Percentiles rank a stretch among this genome's conserved stretches.
phyloP scores from a whole-genome alignment of 108 stramenopile species.

The Seminavis robusta region DNA sequence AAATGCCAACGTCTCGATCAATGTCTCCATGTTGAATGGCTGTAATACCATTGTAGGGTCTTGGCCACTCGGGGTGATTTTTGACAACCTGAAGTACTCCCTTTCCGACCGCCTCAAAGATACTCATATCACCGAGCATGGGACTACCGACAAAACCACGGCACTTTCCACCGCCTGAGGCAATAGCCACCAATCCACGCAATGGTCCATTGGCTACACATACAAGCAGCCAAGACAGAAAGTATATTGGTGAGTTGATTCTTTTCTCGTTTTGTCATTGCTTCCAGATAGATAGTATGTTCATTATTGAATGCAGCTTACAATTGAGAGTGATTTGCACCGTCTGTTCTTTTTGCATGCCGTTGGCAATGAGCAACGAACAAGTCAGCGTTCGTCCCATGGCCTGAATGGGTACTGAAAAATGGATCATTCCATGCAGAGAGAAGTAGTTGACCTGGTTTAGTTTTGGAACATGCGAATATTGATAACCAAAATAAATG shows the following conservation, averaged over 20 bases:
- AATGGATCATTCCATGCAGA: no score
- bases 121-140: conserved; percentile 49
- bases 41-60: conserved; percentile 88
- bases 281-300: no score
- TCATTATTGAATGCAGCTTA: conserved; percentile 9
- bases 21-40: conserved; percentile 74
- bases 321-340: conserved; percentile 75
- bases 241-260: not conserved
- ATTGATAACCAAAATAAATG: no score
- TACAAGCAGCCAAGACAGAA: not conserved
- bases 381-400: conserved; percentile 69
- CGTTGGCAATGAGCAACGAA: conserved; percentile 66
- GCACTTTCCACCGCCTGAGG: conserved; percentile 59
- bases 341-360: conserved; percentile 84
- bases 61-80: conserved; percentile 87
- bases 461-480: no score
- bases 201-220: conserved; percentile 66
- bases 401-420: conserved; percentile 40
- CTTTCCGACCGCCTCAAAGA: conserved; percentile 71
- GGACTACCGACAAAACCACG: conserved; percentile 81
- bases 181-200: conserved; percentile 68
- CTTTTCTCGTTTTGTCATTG: no score
- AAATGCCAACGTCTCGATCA: conserved; percentile 82
- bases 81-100: conserved; percentile 83
- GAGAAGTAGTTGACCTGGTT: no score